These are phyloP conservation scores for Penicillium simplicissimum DNA, from an alignment of 495 filamentous ascomycete species.

Conservation along the genomic window DNA sequence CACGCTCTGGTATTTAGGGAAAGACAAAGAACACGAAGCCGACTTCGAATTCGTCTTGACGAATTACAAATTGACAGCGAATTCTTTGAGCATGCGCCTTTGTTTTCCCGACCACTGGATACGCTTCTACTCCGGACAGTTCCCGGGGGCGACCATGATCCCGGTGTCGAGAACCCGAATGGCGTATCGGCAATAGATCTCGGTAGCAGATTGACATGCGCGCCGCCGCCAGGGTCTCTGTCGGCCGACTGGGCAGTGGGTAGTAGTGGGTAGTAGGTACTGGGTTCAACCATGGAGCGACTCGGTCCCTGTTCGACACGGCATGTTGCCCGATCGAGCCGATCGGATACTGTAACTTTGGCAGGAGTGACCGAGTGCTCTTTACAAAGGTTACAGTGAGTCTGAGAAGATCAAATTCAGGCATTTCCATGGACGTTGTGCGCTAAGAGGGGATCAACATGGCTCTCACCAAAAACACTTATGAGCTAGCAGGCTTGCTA, in stretches of 20 bases:
- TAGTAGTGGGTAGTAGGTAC: too few species aligned
- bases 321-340: not conserved
- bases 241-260: not conserved
- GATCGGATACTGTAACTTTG: not conserved
- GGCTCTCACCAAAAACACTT: not conserved
- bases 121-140: too few species aligned
- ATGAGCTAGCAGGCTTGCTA: not conserved
- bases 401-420: not conserved
- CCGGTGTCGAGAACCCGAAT: not conserved
- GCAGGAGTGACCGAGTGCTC: too few species aligned
- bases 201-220: not conserved
- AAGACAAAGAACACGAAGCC: too few species aligned
- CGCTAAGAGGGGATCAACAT: not conserved
- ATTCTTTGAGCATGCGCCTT: too few species aligned
- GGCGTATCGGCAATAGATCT: not conserved
- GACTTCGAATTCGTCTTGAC: too few species aligned
- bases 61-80: too few species aligned
- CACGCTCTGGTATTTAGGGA: too few species aligned
- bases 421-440: not conserved
- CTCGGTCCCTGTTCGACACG: not conserved
- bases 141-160: too few species aligned
- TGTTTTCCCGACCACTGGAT: too few species aligned
- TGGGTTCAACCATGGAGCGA: not conserved
- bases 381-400: not conserved
- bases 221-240: not conserved